A percentile compares a stretch with the other conserved stretches of the same genome.
These are phyloP conservation scores for Glycine soja DNA, from an alignment of 306 rosid species.

Conservation along the genomic window DNA sequence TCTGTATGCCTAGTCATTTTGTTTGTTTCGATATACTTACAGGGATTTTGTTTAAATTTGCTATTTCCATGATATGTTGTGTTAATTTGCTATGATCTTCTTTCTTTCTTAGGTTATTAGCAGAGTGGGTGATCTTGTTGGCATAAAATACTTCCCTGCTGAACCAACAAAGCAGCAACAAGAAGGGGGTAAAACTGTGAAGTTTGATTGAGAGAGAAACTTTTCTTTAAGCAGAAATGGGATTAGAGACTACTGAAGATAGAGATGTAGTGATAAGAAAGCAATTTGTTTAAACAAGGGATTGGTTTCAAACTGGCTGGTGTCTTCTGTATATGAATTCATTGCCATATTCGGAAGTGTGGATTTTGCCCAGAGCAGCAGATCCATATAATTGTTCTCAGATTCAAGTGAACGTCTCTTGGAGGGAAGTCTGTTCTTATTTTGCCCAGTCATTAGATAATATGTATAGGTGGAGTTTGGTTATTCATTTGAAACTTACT, in stretches of 20 bases:
- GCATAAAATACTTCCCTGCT: constrained; percentile 90
- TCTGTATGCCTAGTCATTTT: not conserved
- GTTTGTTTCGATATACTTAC: constrained; percentile 9
- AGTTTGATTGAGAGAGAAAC: constrained; percentile 44
- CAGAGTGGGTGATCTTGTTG: constrained; percentile 80
- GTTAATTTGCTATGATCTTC: constrained; percentile 8
- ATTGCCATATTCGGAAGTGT: constrained; percentile 37
- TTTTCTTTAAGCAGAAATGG: constrained; percentile 4
- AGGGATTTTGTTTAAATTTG: constrained; percentile 14
- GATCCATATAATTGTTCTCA: constrained; percentile 32
- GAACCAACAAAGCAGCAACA: constrained; percentile 61
- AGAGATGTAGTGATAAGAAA: constrained; percentile 12
- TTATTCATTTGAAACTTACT: constrained; percentile 37
- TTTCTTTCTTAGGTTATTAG: constrained; percentile 68
- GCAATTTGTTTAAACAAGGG: constrained; percentile 26
- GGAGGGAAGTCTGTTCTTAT: constrained; percentile 25
- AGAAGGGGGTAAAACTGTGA: constrained; percentile 38
- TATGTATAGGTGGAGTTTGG: constrained; percentile 47
- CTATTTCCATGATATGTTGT: not conserved
- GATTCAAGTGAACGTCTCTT: constrained; percentile 28
- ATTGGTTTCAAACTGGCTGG: constrained; percentile 35
- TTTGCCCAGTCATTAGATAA: not conserved
- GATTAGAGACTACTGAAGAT: constrained; percentile 28
- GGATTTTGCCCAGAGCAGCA: constrained; percentile 42
- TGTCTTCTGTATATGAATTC: constrained; percentile 33